Conservation (phyloP, 352 stramenopile species). For the Pythium brachiatum region DNA sequence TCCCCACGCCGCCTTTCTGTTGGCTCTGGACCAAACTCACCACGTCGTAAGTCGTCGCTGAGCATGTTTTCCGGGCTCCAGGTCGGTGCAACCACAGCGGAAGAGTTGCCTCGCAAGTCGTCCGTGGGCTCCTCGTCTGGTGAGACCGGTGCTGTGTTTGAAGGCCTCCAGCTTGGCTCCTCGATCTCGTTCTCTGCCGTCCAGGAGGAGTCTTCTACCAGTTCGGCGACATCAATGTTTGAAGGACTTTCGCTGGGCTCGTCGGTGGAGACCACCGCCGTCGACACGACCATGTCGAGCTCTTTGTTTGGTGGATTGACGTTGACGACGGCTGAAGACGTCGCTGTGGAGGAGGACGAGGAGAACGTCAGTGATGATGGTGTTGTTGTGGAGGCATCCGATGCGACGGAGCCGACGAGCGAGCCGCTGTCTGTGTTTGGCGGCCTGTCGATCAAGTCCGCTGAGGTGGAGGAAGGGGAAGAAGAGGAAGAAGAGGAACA, state of each 20-base stretch:
- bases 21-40: slow-evolving; percentile 18
- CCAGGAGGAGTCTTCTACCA: background rate
- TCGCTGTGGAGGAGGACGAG: background rate
- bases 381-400: background rate
- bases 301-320: slow-evolving; percentile 19
- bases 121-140: background rate
- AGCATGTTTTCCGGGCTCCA: slow-evolving; percentile 20
- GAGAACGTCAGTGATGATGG: slow-evolving; percentile 11
- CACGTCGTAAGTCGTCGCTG: slow-evolving; percentile 17
- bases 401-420: background rate
- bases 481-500: background rate
- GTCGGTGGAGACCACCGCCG: background rate
- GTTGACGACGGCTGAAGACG: background rate
- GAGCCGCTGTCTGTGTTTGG: background rate
- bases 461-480: background rate
- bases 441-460: slow-evolving; percentile 1
- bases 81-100: background rate
- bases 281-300: background rate
- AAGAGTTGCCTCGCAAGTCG: slow-evolving; percentile 12
- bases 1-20: slow-evolving; percentile 18
- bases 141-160: slow-evolving; percentile 9
- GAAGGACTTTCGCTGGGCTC: slow-evolving; percentile 13
- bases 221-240: slow-evolving; percentile 5
- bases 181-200: background rate
- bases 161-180: slow-evolving; percentile 14